phyloP scores from a whole-genome alignment of 768 basidiomycete species.

The Cystobasidium tubakii region DNA sequence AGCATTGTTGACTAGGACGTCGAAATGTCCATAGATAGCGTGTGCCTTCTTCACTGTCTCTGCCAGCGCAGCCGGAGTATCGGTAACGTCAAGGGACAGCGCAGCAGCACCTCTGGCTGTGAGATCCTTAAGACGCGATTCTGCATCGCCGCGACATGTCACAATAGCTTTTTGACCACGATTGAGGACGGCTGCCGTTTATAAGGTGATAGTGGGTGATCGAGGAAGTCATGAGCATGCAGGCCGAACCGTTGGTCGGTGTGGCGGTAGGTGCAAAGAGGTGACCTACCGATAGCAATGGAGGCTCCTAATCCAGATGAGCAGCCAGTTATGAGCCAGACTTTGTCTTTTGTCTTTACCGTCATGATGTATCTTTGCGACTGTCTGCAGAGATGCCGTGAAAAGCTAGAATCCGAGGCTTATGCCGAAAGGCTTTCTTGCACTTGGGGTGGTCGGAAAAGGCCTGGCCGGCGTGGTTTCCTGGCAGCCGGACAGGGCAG shows the following conservation, averaged over 20 bases:
- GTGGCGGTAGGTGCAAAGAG: neutral
- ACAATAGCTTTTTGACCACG: constrained; percentile 19
- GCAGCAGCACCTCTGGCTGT: constrained; percentile 11
- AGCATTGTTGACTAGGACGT: constrained; percentile 22
- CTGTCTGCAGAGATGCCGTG: no score
- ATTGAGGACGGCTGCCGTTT: neutral
- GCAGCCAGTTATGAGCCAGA: constrained; percentile 28
- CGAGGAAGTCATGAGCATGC: neutral
- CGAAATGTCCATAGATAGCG: constrained; percentile 7
- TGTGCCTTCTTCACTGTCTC: neutral
- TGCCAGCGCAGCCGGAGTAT: neutral
- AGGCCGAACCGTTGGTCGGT: neutral
- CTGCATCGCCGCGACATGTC: constrained; percentile 6
- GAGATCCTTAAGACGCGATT: neutral
- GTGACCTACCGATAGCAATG: neutral
- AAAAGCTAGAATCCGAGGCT: neutral
- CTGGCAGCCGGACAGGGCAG: neutral
- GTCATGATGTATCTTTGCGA: constrained; percentile 12
- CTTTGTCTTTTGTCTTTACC: neutral
- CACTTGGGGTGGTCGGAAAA: neutral
- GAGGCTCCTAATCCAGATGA: constrained; percentile 7
- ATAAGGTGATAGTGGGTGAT: neutral
- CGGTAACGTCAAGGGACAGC: constrained; percentile 18
- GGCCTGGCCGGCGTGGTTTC: neutral
- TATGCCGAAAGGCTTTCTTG: neutral